A percentile compares a stretch with the other conserved stretches of the same genome.
phyloP scores from a whole-genome alignment of 2,329 filamentous ascomycete species.

The Neofusicoccum laricinum region DNA sequence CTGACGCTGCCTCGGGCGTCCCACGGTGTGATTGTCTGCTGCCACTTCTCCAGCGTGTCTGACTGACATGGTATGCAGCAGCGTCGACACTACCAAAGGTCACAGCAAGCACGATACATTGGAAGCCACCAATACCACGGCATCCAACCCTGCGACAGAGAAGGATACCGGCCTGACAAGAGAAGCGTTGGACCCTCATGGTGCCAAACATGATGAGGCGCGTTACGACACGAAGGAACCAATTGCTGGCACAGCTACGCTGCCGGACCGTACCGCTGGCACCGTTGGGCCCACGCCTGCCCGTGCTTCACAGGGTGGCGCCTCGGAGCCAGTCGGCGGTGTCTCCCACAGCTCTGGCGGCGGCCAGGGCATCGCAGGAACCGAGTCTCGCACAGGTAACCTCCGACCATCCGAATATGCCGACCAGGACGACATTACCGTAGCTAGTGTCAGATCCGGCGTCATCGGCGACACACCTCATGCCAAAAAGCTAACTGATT shows the following conservation, averaged over 20 bases:
- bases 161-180: not conserved
- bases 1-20: not conserved
- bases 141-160: not conserved
- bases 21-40: not conserved
- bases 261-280: not conserved
- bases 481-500: constrained; percentile 10
- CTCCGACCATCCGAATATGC: constrained; percentile 4
- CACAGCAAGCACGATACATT: not conserved
- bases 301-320: not conserved
- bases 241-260: not conserved
- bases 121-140: not conserved
- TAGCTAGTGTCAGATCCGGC: constrained; percentile 40
- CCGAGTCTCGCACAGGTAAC: constrained; percentile 9
- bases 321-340: not conserved
- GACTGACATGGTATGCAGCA: not conserved
- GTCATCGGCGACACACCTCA: constrained; percentile 32
- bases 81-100: not conserved
- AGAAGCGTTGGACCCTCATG: not conserved
- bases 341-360: constrained; percentile 2
- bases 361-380: not conserved
- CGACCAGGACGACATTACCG: constrained; percentile 22
- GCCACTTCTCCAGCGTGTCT: not conserved
- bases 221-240: not conserved
- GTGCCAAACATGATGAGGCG: not conserved
- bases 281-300: not conserved